Base-by-base conservation (phyloP, 164 flowering plant genomes). In the Berberis vulgaris region DNA sequence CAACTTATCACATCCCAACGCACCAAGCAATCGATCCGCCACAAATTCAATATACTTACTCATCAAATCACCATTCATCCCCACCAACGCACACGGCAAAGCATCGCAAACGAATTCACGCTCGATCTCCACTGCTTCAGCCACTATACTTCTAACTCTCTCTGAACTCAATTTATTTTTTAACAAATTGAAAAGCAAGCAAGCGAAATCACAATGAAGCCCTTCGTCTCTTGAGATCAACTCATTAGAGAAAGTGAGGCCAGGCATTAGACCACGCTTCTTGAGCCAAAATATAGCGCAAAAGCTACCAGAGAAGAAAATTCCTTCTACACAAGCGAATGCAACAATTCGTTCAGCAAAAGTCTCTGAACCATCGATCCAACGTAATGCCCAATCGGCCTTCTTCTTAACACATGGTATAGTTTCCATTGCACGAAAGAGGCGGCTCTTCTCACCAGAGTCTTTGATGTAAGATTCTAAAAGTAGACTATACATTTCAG, bases 261-360 rank as follows among this genome's bases (percentile, higher is more conserved):
- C 98, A 1, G 95, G 98, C 96, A 88, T 85, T 6, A 89, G 60
- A 6, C 96, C 96, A 3, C 92, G 84, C 73, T 91, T 91, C 61
- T 88, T 91, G 2, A 91, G 73, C 97, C 97, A 91, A 46, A 88
- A 91, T 7, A 91, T 87, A 10, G 96, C 76, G 60, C 98, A 89
- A 68, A 91, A 91, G 64, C 87, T 81, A 0, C 97, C 97, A 3
- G 94, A 87, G 84, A 91, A 91, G 81, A 92, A 92, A 38, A 92
- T 87, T 12, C 98, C 98, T 63, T 89, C 98, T 7, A 89, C 91
- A 63, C 96, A 87, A 8, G 98, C 98, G 62, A 92, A 89, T 4
- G 91, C 98, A 12, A 91, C 12, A 42, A 89, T 26, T 0, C 95
- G 71, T 73, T 87, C 96, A 1, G 96, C 91, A 63, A 92, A 92